phyloP scores from a whole-genome alignment of 768 basidiomycete genomes.

The Suillus discolor region DNA sequence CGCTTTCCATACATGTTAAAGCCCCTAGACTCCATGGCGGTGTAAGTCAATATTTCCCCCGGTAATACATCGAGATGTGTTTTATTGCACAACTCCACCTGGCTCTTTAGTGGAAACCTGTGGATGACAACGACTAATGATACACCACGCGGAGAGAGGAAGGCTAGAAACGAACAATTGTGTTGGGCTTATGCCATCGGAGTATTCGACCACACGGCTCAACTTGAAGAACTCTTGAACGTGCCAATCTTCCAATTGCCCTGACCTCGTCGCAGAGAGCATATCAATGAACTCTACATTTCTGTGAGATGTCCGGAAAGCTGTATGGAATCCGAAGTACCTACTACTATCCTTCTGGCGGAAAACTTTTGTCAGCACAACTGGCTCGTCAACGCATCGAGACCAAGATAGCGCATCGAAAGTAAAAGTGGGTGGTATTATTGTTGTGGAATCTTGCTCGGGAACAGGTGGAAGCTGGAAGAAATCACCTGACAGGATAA shows the following conservation, averaged over 20 bases:
- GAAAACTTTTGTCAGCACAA: slow-evolving; percentile 65
- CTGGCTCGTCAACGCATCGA: slow-evolving; percentile 48
- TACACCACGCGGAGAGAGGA: background rate
- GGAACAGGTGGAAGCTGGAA: slow-evolving; percentile 79
- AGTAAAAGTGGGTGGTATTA: slow-evolving; percentile 56
- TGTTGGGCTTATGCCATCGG: slow-evolving; percentile 85
- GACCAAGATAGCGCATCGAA: slow-evolving; percentile 70
- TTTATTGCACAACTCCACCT: slow-evolving; percentile 29
- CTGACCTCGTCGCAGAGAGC: slow-evolving; percentile 98
- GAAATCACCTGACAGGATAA: slow-evolving; percentile 78
- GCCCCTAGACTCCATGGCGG: slow-evolving; percentile 48
- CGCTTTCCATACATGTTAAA: slow-evolving; percentile 38
- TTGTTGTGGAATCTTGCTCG: slow-evolving; percentile 48
- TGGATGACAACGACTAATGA: background rate
- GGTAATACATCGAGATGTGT: slow-evolving; percentile 20
- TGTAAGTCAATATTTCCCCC: slow-evolving; percentile 37
- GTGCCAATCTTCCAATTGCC: slow-evolving; percentile 63
- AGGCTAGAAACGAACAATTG: slow-evolving; percentile 60
- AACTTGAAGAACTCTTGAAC: slow-evolving; percentile 70
- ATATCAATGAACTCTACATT: slow-evolving; percentile 84
- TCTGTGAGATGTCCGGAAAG: background rate
- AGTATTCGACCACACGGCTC: slow-evolving; percentile 63
- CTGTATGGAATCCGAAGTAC: background rate
- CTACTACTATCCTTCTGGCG: slow-evolving; percentile 65
- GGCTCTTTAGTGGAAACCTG: slow-evolving; percentile 30